These are phyloP conservation scores for Symbiodinium pilosum DNA, from an alignment of 73 alveolate species.

Conservation along the genomic window DNA sequence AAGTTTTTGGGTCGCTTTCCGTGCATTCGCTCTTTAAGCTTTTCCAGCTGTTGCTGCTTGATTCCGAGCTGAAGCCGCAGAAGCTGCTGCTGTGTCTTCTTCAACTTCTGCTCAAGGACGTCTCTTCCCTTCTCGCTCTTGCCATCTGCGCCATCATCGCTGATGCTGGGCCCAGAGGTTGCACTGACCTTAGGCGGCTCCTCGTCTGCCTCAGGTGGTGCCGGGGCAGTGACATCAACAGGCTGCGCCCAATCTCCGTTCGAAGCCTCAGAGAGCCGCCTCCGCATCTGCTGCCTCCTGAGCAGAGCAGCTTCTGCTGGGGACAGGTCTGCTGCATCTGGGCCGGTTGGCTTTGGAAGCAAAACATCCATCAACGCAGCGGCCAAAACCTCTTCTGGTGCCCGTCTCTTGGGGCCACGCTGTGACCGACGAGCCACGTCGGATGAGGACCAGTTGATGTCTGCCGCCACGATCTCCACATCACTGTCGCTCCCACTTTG, in stretches of 20 bases:
- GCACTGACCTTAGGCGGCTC: background rate
- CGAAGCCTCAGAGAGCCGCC: background rate
- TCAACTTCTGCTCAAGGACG: background rate
- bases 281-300: slow-evolving; percentile 2
- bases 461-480: slow-evolving; percentile 3
- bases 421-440: background rate
- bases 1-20: background rate
- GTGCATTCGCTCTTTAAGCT: background rate
- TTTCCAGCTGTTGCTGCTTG: background rate
- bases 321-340: background rate
- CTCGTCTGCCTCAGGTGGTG: background rate
- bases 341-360: background rate
- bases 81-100: background rate
- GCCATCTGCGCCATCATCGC: too few species aligned
- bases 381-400: background rate
- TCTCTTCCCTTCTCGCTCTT: background rate
- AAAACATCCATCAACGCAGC: background rate
- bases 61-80: background rate
- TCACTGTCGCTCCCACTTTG: background rate
- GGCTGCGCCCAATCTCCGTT: slow-evolving; percentile 17
- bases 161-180: too few species aligned
- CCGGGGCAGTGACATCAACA: slow-evolving; percentile 7
- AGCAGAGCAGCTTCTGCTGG: background rate
- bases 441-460: slow-evolving; percentile 4
- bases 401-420: slow-evolving; percentile 3